A percentile compares a stretch with the other conserved stretches of the same genome.
These are phyloP conservation scores for Arthrobotrys musiformis DNA, from an alignment of 2,329 filamentous ascomycete species.

Conservation along the genomic window DNA sequence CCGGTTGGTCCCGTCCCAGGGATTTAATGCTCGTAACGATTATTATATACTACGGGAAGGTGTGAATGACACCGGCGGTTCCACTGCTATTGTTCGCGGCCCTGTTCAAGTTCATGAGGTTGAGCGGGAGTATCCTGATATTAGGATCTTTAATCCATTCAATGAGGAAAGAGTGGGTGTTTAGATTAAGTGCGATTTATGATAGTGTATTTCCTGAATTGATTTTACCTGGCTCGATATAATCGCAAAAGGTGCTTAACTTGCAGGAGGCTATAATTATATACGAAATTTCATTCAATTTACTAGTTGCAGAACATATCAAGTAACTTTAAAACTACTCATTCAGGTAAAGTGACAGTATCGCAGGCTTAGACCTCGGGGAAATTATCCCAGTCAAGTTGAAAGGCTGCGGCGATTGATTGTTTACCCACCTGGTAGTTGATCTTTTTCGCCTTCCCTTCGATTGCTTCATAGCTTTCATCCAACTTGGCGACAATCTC, in stretches of 20 bases:
- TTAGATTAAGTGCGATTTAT: too few relatives aligned
- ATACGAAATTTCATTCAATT: too few relatives aligned
- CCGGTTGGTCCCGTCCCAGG: too few relatives aligned
- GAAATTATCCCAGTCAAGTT: neutral
- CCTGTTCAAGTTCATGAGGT: neutral
- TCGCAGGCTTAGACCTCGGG: too few relatives aligned
- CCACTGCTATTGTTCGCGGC: neutral
- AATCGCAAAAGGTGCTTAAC: too few relatives aligned
- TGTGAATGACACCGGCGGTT: neutral
- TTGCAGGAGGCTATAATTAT: too few relatives aligned
- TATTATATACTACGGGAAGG: neutral
- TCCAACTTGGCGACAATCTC: constrained; percentile 60
- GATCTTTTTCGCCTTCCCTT: constrained; percentile 60
- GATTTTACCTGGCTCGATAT: too few relatives aligned
- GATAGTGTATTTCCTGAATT: too few relatives aligned
- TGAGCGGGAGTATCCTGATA: neutral
- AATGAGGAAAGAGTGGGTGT: neutral
- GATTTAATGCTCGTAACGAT: neutral
- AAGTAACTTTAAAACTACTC: too few relatives aligned
- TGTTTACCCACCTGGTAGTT: constrained; percentile 58
- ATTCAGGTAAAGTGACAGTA: too few relatives aligned
- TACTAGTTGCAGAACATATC: too few relatives aligned
- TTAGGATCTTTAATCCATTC: neutral
- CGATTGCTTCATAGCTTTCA: constrained; percentile 60
- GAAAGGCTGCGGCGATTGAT: neutral